phyloP scores from a whole-genome alignment of 116 monocot species.

The Papilionanthe hybrid region DNA sequence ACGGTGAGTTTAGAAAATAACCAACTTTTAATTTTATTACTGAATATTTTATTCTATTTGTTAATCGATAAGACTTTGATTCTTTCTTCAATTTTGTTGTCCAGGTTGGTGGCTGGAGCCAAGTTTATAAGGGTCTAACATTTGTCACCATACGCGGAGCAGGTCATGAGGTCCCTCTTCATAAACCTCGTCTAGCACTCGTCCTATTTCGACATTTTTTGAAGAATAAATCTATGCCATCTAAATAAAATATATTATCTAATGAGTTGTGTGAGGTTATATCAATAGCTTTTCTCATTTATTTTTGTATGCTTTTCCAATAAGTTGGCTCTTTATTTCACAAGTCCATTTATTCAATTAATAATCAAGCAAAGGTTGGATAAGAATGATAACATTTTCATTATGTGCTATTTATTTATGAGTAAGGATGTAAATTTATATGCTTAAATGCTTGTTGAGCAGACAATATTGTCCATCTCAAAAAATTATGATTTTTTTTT shows the following conservation, averaged over 20 bases:
- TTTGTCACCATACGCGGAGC: constrained; percentile 73
- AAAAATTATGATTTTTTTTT: too few species aligned
- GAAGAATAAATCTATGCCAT: constrained; percentile 61
- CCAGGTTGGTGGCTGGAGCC: constrained; percentile 94
- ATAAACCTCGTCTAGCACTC: constrained; percentile 69
- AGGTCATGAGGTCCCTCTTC: constrained; percentile 90
- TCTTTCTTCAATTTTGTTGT: not conserved
- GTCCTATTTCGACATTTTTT: constrained; percentile 83
- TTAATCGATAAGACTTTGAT: not conserved
- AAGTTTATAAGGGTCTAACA: constrained; percentile 77
- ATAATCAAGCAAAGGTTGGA: too few species aligned
- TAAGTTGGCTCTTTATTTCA: too few species aligned
- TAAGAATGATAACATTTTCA: too few species aligned
- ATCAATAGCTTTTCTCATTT: too few species aligned
- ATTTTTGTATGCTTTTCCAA: too few species aligned
- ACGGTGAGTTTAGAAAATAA: constrained; percentile 13
- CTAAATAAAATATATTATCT: not conserved
- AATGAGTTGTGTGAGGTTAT: too few species aligned
- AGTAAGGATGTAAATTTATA: too few species aligned
- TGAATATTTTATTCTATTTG: not conserved
- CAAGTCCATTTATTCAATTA: too few species aligned
- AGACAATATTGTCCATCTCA: too few species aligned
- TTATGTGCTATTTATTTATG: too few species aligned
- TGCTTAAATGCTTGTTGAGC: too few species aligned
- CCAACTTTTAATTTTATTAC: not conserved